Evolutionary conservation across 2,329 filamentous ascomycete species (phyloP).

Genomic region (Colletotrichum sp.): DNA sequence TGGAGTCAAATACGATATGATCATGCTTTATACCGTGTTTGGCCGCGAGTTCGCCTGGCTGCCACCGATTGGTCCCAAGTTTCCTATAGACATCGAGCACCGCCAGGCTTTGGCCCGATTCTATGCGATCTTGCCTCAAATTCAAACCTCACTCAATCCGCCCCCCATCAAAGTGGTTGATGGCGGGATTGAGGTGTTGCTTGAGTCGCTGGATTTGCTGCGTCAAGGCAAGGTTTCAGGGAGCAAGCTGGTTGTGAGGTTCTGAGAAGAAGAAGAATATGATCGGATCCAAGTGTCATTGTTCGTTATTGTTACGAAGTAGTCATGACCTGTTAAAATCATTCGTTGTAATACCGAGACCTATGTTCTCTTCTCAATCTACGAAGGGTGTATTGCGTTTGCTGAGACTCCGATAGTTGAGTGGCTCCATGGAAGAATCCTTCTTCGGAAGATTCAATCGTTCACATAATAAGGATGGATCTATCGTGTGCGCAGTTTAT

Average conservation of each 20-base stretch:
- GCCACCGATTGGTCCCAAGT: slow-evolving; percentile 30
- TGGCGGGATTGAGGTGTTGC: slow-evolving; percentile 22
- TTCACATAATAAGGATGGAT: background rate
- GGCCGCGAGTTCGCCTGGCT: slow-evolving; percentile 29
- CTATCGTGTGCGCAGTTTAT: background rate
- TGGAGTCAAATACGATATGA: slow-evolving; percentile 24
- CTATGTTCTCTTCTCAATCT: background rate
- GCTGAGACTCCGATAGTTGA: background rate
- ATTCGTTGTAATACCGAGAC: background rate
- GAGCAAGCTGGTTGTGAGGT: slow-evolving; percentile 24
- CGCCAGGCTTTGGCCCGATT: slow-evolving; percentile 26
- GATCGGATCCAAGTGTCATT: background rate
- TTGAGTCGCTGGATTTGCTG: slow-evolving; percentile 18
- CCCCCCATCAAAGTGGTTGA: slow-evolving; percentile 17
- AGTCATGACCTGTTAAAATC: background rate
- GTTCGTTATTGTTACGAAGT: background rate
- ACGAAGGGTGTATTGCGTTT: background rate
- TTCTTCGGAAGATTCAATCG: background rate
- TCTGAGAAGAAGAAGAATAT: background rate
- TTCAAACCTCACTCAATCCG: slow-evolving; percentile 19
- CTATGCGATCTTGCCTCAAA: slow-evolving; percentile 21
- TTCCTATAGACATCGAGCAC: slow-evolving; percentile 29
- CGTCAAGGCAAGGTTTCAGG: slow-evolving; percentile 26
- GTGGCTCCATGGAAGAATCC: background rate
- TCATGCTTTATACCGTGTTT: slow-evolving; percentile 29